These are phyloP conservation scores for Trichoderma polysporum DNA, from an alignment of 2,329 filamentous ascomycete species.

Conservation along the genomic window DNA sequence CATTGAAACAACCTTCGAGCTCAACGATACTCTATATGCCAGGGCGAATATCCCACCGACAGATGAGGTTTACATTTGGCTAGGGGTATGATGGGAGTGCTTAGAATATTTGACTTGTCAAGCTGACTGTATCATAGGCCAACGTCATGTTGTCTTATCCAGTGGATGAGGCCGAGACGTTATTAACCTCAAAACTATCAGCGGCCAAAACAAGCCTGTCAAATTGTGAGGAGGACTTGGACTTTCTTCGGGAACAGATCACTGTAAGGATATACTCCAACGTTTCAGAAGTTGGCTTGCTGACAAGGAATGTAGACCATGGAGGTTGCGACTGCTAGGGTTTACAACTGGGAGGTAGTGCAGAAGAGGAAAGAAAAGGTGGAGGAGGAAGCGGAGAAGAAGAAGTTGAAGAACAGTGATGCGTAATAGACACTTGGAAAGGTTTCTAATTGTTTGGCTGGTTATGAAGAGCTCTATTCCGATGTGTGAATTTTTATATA, in stretches of 20 bases:
- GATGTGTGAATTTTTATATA: neutral
- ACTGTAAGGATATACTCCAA: conserved; percentile 60
- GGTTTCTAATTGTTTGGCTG: neutral
- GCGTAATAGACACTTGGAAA: conserved; percentile 17
- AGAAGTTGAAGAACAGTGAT: conserved; percentile 41
- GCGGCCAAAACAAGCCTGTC: conserved; percentile 75
- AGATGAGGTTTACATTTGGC: conserved; percentile 93
- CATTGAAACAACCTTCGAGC: conserved; percentile 89
- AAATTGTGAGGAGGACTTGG: conserved; percentile 95
- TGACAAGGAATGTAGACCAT: conserved; percentile 64
- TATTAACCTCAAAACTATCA: conserved; percentile 73
- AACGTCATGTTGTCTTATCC: conserved; percentile 98
- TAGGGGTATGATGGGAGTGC: conserved; percentile 60
- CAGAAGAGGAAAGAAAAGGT: conserved; percentile 89
- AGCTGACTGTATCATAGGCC: conserved; percentile 52
- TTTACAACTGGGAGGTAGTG: conserved; percentile 99
- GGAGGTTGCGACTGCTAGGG: conserved; percentile 91
- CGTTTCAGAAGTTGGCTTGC: neutral
- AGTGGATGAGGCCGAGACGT: conserved; percentile 77
- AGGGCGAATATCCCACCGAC: conserved; percentile 80
- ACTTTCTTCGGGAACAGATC: conserved; percentile 94
- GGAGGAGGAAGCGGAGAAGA: conserved; percentile 53
- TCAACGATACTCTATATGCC: conserved; percentile 93
- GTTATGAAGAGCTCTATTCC: neutral
- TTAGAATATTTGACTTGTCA: neutral